These are phyloP conservation scores for Penicillium olsonii DNA, from an alignment of 2,329 filamentous ascomycete genomes.

Conservation along the genomic window DNA sequence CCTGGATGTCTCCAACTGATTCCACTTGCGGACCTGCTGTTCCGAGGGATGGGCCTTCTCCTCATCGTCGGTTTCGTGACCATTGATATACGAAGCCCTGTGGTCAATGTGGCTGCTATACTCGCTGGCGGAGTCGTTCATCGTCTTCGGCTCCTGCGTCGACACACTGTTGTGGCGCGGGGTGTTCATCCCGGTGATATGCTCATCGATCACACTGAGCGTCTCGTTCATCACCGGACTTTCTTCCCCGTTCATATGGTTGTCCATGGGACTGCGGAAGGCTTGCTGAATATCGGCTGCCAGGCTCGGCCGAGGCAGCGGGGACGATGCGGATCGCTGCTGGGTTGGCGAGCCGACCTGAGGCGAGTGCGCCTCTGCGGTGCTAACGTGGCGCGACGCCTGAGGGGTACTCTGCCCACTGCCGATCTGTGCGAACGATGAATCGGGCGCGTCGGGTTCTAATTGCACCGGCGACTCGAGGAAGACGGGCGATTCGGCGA, in stretches of 20 bases:
- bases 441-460: conserved; percentile 18
- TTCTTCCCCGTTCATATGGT: conserved; percentile 56
- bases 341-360: conserved; percentile 28
- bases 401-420: conserved; percentile 44
- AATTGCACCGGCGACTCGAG: conserved; percentile 15
- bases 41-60: conserved; percentile 70
- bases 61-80: conserved; percentile 93
- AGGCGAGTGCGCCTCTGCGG: conserved; percentile 30
- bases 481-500: conserved; percentile 8
- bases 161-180: conserved; percentile 58
- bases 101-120: conserved; percentile 79
- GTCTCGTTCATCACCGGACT: conserved; percentile 91
- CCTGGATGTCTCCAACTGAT: conserved; percentile 78
- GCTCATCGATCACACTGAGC: conserved; percentile 92
- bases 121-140: conserved; percentile 82
- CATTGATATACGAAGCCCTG: conserved; percentile 86
- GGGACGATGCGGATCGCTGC: conserved; percentile 38
- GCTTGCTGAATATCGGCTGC: conserved; percentile 45
- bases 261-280: conserved; percentile 49
- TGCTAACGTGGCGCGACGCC: conserved; percentile 41
- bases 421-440: conserved; percentile 26
- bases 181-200: conserved; percentile 82
- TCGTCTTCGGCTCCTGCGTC: conserved; percentile 53
- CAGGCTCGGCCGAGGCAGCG: conserved; percentile 37
- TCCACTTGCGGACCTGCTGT: conserved; percentile 78